Evolutionary conservation across 768 basidiomycete species (phyloP), one percentile per base, ranked within the genome.

Genomic region (Obba rivulosa): DNA sequence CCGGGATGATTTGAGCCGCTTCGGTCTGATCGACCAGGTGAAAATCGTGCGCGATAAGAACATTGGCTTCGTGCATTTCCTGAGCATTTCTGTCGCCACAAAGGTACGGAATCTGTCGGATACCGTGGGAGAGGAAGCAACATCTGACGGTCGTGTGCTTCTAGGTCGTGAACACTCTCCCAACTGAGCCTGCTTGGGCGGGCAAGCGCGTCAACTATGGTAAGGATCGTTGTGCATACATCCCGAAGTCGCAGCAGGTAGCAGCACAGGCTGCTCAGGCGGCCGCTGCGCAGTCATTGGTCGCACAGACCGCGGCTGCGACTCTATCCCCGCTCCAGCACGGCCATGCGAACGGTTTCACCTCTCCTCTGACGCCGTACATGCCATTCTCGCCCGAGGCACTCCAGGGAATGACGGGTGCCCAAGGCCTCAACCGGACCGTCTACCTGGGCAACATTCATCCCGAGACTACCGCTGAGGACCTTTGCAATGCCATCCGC

Each of bases 31-130:
- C 59, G 96, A 99, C 69, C 95, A 98, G 66, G 94, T 99, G 65
- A 99, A 99, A 79, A 97, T 99, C 62, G 96, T 98, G 44, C 73
- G 95, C 52, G 96, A 99, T 73, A 97, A 97, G 78, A 96, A 96
- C 62, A 98, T 98, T 49, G 96, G 94, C 2, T 99, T 99, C 65
- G 93, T 99, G 17, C 96, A 99, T 69, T 98, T 98, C 74, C 73
- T 99, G 61, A 92, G 88, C 65, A 96, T 99, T 64, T 79, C 87
- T 18, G 81, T 90, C 36, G 96, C 96, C 14, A 94, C 88, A 56
- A 97, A 98, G 87, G 92, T 92, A 46, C 8, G 76, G 67, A 28
- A 14, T 31, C n/a, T 24, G 34, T 40, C 21, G 13, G 13, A 31
- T 31, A 7, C 13, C 13, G 28, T 31, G 38, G 5, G 38, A 17